These are phyloP conservation scores for Volvariella surrecta DNA, from an alignment of 1,284 basidiomycete genomes.

Conservation along the genomic window DNA sequence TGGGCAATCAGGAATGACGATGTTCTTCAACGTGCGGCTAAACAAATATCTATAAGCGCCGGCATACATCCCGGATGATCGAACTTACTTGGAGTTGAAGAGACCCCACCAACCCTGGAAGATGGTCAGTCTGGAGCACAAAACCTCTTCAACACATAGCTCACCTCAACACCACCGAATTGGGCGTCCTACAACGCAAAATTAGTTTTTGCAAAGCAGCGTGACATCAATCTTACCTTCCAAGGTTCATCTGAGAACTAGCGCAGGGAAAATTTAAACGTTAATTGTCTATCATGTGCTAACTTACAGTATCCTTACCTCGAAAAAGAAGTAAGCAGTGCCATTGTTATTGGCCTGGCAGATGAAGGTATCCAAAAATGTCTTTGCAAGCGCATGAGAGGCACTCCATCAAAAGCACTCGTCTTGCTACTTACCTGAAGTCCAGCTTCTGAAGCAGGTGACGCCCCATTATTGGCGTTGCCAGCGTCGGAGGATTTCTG, in stretches of 20 bases:
- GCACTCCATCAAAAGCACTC: neutral
- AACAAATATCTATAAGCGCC: slow-evolving; percentile 4
- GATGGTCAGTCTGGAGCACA: slow-evolving; percentile 1
- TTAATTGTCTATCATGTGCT: slow-evolving; percentile 11
- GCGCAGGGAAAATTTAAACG: slow-evolving; percentile 2
- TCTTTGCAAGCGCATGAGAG: slow-evolving; percentile 24
- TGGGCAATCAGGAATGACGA: slow-evolving; percentile 41
- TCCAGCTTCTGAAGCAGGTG: slow-evolving; percentile 58
- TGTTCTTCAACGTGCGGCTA: slow-evolving; percentile 49
- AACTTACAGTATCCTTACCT: no score
- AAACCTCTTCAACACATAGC: slow-evolving; percentile 1
- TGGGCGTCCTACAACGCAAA: slow-evolving; percentile 26
- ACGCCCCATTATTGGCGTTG: slow-evolving; percentile 55
- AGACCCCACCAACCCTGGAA: slow-evolving; percentile 46
- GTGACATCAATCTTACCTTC: slow-evolving; percentile 41
- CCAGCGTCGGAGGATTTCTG: slow-evolving; percentile 53
- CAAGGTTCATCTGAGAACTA: slow-evolving; percentile 83
- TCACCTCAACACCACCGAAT: slow-evolving; percentile 81
- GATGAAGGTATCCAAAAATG: slow-evolving; percentile 79
- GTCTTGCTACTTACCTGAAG: slow-evolving; percentile 39
- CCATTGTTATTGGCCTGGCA: slow-evolving; percentile 82
- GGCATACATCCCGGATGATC: slow-evolving; percentile 11
- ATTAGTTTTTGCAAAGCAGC: neutral
- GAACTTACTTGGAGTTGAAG: slow-evolving; percentile 36
- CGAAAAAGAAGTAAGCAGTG: slow-evolving; percentile 82